Evolutionary conservation across 129 eudicot species (phyloP), one percentile per base, ranked within the genome.

Genomic region (Pseudognaphalium luteoalbum): DNA sequence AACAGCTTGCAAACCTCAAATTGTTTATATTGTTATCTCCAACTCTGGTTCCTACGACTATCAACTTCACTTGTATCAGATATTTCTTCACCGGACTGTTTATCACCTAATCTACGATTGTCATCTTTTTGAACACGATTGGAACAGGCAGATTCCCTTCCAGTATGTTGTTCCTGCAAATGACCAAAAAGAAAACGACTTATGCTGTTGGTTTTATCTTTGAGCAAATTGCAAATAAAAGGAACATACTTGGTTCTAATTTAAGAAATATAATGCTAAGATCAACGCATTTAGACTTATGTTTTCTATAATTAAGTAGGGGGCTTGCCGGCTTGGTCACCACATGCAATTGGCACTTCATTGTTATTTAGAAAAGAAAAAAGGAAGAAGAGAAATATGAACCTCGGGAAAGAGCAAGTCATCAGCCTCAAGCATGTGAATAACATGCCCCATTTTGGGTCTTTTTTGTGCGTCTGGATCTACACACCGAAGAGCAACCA

Each of bases 381-480:
- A 47, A 47, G 5, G 54, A 42, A 50, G 70, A 74, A 74, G 16
- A 17, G 44, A 60, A 61, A 44, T 74, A 63, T 87, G 66, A 88
- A 88, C 98, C 77, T 87, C 85, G 61, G 88, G 93, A 78, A 85
- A 74, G 35, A 87, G 86, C 81, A 94, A 81, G 78, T 94, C 96
- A 76, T 94, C 97, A 9, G 97, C 94, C 78, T 94, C 98, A 32
- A 94, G 97, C 98, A 94, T 94, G 87, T 94, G 97, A 56, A 94
- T 86, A 22, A 91, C 90, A 72, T 94, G 97, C 39, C 98, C 98
- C 93, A 94, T 91, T 83, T 91, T 94, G 8, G 98, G 98, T 72
- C 98, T 86, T 84, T 94, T 94, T 52, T 84, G 96, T 12, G 97
- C 93, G 70, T 91, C 97, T 10, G 98, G 98, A 80, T 94, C 98